Evolutionary conservation across 768 basidiomycete species (phyloP).

Genomic region (Phylloporus arenicola): DNA sequence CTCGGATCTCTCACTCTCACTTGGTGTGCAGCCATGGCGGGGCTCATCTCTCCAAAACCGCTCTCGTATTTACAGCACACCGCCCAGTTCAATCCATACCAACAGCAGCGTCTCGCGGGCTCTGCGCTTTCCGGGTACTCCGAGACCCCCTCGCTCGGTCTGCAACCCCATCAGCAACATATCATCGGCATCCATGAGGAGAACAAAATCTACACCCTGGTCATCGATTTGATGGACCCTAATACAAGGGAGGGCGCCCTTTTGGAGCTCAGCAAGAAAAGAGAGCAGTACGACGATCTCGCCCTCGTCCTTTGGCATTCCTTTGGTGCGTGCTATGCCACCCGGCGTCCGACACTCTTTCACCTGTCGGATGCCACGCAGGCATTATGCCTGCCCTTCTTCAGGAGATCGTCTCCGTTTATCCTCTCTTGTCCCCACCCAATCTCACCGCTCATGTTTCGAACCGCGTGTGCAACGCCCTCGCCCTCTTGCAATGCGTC

Average conservation of each 20-base stretch:
- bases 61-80: constrained; percentile 61
- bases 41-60: constrained; percentile 58
- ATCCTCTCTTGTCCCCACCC: constrained; percentile 91
- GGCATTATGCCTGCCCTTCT: constrained; percentile 97
- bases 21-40: constrained; percentile 42
- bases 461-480: constrained; percentile 97
- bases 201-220: constrained; percentile 84
- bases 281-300: constrained; percentile 98
- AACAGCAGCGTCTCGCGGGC: constrained; percentile 37
- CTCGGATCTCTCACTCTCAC: constrained; percentile 11
- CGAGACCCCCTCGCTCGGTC: constrained; percentile 55
- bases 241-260: constrained; percentile 83
- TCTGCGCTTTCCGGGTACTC: constrained; percentile 41
- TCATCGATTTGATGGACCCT: constrained; percentile 81
- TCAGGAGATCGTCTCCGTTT: constrained; percentile 97
- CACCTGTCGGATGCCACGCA: constrained; percentile 26
- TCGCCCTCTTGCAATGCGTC: constrained; percentile 96
- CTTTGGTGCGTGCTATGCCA: constrained; percentile 58
- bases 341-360: neutral
- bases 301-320: constrained; percentile 98
- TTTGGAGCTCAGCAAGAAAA: constrained; percentile 95
- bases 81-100: constrained; percentile 55
- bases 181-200: constrained; percentile 57
- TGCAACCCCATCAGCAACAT: constrained; percentile 51
- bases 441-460: constrained; percentile 96